phyloP scores from a whole-genome alignment of 2,329 filamentous ascomycete genomes.

The Blumeria hordei region DNA sequence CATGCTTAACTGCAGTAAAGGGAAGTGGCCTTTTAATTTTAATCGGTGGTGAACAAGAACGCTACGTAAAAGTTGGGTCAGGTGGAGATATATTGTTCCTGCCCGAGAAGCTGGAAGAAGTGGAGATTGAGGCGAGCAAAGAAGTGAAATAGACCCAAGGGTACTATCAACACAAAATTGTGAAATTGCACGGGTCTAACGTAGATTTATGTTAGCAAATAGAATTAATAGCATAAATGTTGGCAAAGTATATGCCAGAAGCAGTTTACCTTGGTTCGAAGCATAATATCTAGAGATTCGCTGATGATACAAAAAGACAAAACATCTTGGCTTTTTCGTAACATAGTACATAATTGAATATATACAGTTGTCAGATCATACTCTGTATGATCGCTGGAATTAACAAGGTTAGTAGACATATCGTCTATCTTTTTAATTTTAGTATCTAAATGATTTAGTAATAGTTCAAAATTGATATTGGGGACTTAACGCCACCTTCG shows the following conservation, averaged over 20 bases:
- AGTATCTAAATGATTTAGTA: neutral
- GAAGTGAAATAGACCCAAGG: constrained; percentile 13
- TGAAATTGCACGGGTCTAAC: constrained; percentile 10
- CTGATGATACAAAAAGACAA: constrained; percentile 13
- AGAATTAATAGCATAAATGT: neutral
- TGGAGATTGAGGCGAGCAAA: constrained; percentile 12
- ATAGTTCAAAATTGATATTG: too few species aligned
- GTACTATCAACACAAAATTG: constrained; percentile 16
- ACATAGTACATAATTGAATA: constrained; percentile 7
- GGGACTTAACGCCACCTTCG: constrained; percentile 7
- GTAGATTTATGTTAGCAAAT: neutral
- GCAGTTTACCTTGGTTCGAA: constrained; percentile 12
- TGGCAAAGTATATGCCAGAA: neutral
- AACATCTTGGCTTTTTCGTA: constrained; percentile 8
- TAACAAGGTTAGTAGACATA: neutral
- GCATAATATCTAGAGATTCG: constrained; percentile 13
- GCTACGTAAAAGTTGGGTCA: constrained; percentile 27
- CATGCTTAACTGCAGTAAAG: constrained; percentile 28
- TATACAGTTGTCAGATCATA: constrained; percentile 11
- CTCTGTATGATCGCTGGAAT: constrained; percentile 2
- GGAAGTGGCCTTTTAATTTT: constrained; percentile 36
- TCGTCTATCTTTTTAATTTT: neutral
- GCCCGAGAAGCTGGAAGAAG: constrained; percentile 6
- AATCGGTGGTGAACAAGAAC: constrained; percentile 35
- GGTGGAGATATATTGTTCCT: constrained; percentile 11